Evolutionary conservation across 2,329 filamentous ascomycete species (phyloP).

Genomic region (Escovopsis sp.): DNA sequence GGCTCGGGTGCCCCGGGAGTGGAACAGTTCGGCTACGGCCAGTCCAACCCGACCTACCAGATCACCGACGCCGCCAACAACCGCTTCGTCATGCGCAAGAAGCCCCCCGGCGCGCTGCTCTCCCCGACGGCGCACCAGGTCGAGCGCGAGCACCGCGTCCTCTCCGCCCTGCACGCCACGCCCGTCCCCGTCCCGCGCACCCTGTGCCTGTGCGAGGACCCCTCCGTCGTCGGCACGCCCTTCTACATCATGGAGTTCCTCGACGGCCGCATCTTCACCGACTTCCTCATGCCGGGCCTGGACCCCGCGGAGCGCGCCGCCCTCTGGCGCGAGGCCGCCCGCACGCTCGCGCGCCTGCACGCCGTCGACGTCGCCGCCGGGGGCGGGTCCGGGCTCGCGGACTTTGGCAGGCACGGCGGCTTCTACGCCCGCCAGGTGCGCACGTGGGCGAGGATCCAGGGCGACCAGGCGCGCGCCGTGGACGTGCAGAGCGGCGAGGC

Average conservation of each 20-base stretch:
- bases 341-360: conserved; percentile 77
- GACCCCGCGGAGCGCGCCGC: conserved; percentile 51
- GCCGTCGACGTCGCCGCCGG: conserved; percentile 49
- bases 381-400: conserved; percentile 33
- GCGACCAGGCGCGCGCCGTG: conserved; percentile 57
- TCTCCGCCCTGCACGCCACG: conserved; percentile 64
- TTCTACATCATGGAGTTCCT: conserved; percentile 98
- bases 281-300: conserved; percentile 66
- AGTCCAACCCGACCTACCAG: conserved; percentile 95
- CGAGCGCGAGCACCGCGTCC: conserved; percentile 86
- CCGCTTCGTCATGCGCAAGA: conserved; percentile 88
- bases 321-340: conserved; percentile 78
- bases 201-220: conserved; percentile 76
- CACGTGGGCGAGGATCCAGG: conserved; percentile 68
- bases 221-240: conserved; percentile 64
- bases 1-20: too few relatives aligned
- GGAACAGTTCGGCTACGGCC: conserved; percentile 97
- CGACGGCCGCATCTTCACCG: conserved; percentile 84
- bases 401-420: conserved; percentile 57
- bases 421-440: conserved; percentile 80
- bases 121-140: conserved; percentile 93
- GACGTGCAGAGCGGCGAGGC: conserved; percentile 64
- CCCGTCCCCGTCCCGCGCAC: conserved; percentile 77
- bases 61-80: conserved; percentile 56
- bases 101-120: conserved; percentile 85